Base-by-base conservation (phyloP, 129 eudicot genomes). In the Erigeron canadensis region DNA sequence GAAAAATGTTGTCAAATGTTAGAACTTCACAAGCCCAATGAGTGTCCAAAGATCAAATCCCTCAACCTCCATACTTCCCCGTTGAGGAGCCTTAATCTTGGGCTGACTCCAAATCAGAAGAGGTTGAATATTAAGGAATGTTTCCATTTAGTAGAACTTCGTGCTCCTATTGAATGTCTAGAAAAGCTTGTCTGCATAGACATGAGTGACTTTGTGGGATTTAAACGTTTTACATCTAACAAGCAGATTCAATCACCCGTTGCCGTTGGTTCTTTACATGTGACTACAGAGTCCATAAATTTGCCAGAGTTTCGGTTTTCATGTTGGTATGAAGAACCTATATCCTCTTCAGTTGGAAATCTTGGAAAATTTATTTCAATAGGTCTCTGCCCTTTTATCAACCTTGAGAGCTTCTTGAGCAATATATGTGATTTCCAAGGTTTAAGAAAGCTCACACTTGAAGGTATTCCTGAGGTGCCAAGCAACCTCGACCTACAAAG, bases 251-350 rank as follows among this genome's bases (percentile, higher is more conserved):
- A 57, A 21, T 57, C 63, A 57, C 38, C n/a, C n/a, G n/a, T 57
- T 57, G 63, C 17, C 15, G 63, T 58, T 58, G 63, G 63, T 59
- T 13, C 64, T 59, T 59, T 41, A 45, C 41, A 66, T 43, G 3
- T 66, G 55, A 8, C 0, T 45, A 6, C 4, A 18, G 10, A 45
- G 57, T 45, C 34, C 40, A 5, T 45, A 4, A 43, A 5, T 43
- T 44, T 43, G 6, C 18, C 53, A 10, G 43, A 65, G 54, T 65
- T 18, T 42, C 39, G 43, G 53, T 19, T 43, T 43, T 7, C 18
- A 41, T 65, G 70, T 43, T 43, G 4, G 11, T 43, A 65, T 65
- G 4, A 12, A 37, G 55, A 66, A 66, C 54, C 19, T 66, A 18
- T 2, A 19, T 55, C 56, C 40, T 44, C 41, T 43, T 21, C 10